These are phyloP conservation scores for Paramecium sonneborni DNA, from an alignment of 73 alveolate genomes.

Conservation along the genomic window DNA sequence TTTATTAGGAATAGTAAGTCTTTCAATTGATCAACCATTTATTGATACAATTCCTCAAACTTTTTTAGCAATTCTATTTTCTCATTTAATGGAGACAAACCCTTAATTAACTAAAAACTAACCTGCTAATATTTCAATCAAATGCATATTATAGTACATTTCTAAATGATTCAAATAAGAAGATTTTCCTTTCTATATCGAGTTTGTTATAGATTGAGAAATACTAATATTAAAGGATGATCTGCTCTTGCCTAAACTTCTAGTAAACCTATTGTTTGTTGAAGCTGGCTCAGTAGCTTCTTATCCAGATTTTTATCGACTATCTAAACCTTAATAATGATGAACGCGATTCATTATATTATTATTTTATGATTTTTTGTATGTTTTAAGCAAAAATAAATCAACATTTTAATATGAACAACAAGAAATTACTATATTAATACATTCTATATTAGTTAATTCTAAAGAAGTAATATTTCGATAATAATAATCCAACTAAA, in stretches of 20 bases:
- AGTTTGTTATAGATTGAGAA: neutral
- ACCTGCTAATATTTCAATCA: slow-evolving; percentile 37
- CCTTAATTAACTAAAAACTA: neutral
- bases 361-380: neutral
- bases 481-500: neutral
- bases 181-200: neutral
- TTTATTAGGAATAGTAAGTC: neutral
- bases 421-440: neutral
- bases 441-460: neutral
- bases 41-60: neutral
- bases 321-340: slow-evolving; percentile 24
- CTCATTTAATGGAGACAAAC: neutral
- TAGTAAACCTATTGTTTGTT: neutral
- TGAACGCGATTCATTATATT: slow-evolving; percentile 13
- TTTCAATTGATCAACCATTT: neutral
- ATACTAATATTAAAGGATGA: slow-evolving; percentile 13
- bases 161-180: neutral
- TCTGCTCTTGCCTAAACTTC: neutral
- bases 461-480: neutral
- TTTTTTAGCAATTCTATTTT: neutral
- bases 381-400: neutral
- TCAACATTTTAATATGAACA: neutral
- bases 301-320: neutral
- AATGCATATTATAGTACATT: neutral
- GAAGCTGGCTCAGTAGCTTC: neutral